Conservation (phyloP, 306 rosid species). For the Begonia loranthoides region DNA sequence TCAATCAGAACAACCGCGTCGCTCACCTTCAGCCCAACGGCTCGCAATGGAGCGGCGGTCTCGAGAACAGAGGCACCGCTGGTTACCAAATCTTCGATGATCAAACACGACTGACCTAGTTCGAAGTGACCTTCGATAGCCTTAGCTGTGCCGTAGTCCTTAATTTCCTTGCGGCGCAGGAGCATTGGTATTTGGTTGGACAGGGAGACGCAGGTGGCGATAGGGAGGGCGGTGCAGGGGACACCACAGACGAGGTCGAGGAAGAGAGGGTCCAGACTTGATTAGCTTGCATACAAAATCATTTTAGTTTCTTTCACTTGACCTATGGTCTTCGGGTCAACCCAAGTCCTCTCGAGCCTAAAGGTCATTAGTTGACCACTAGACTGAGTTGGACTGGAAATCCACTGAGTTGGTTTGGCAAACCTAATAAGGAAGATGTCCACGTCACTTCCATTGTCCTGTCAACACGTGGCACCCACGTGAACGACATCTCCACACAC, state of each 20-base stretch:
- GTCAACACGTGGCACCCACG: too few species aligned
- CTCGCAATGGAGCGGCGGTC: constrained; percentile 58
- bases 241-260: constrained; percentile 65
- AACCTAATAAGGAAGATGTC: too few species aligned
- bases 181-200: constrained; percentile 54
- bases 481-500: too few species aligned
- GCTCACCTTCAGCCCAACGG: constrained; percentile 52
- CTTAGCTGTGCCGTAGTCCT: constrained; percentile 86
- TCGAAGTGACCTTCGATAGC: constrained; percentile 60
- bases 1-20: constrained; percentile 83
- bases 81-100: constrained; percentile 78
- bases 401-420: too few species aligned
- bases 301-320: too few species aligned
- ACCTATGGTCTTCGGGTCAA: too few species aligned
- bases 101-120: constrained; percentile 49
- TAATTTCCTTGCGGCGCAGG: constrained; percentile 86
- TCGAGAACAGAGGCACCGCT: constrained; percentile 76
- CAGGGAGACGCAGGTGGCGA: constrained; percentile 65
- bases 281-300: too few species aligned
- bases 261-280: too few species aligned
- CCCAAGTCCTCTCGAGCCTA: too few species aligned
- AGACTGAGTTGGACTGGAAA: too few species aligned
- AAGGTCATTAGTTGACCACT: too few species aligned
- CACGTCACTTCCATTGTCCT: too few species aligned
- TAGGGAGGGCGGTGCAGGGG: constrained; percentile 85